phyloP scores from a whole-genome alignment of 1,284 basidiomycete species.

The Ganoderma boninense region DNA sequence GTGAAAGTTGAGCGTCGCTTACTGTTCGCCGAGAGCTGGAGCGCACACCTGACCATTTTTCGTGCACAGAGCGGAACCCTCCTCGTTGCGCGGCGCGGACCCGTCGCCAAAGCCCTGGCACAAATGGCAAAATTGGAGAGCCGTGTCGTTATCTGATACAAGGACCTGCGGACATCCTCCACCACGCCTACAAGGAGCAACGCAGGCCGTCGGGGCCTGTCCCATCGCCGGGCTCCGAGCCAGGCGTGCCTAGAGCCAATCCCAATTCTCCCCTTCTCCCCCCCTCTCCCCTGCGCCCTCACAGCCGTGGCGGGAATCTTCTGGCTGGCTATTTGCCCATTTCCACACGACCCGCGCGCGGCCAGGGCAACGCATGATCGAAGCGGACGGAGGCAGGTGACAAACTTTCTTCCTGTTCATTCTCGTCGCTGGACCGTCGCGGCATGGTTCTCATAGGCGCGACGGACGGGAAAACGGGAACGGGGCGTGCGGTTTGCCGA shows the following conservation, averaged over 20 bases:
- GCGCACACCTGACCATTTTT: conserved; percentile 27
- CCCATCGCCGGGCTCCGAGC: conserved; percentile 16
- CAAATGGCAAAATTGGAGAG: conserved; percentile 22
- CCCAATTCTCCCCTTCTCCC: conserved; percentile 3
- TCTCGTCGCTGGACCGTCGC: conserved; percentile 23
- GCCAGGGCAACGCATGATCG: conserved; percentile 20
- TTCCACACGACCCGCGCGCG: conserved; percentile 13
- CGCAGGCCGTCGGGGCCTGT: conserved; percentile 22
- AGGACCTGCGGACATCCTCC: conserved; percentile 18
- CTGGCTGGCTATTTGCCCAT: conserved; percentile 27
- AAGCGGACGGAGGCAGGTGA: conserved; percentile 25
- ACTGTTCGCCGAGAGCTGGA: conserved; percentile 19
- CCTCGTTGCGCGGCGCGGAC: conserved; percentile 12
- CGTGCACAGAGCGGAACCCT: conserved; percentile 12
- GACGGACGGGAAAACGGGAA: conserved; percentile 18
- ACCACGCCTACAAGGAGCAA: conserved; percentile 21
- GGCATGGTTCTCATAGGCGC: conserved; percentile 20
- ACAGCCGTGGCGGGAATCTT: conserved; percentile 23
- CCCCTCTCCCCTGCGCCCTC: conserved; percentile 10
- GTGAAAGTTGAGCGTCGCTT: conserved; percentile 16
- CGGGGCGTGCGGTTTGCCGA: conserved; percentile 25
- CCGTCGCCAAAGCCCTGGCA: conserved; percentile 5
- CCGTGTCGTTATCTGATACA: conserved; percentile 29
- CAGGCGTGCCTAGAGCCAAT: conserved; percentile 27
- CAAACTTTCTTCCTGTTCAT: conserved; percentile 18